Evolutionary conservation across 176 grass and related monocot species (phyloP).

Genomic region (Bromus sterilis): DNA sequence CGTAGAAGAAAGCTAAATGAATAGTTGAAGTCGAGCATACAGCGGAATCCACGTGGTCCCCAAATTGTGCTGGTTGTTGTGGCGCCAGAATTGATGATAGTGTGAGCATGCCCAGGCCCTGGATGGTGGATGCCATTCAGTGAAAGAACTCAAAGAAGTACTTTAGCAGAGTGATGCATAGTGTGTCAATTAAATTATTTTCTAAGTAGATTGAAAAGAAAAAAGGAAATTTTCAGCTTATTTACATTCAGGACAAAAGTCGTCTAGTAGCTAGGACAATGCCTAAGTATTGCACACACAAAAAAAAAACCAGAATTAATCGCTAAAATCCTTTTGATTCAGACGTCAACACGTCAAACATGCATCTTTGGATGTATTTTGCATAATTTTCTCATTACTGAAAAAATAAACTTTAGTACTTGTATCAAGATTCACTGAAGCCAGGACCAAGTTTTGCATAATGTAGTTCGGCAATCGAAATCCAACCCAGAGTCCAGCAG

Average conservation of each 20-base stretch:
- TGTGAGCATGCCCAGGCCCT: slow-evolving; percentile 53
- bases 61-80: slow-evolving; percentile 7
- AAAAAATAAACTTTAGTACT: background rate
- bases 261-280: background rate
- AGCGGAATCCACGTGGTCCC: background rate
- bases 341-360: background rate
- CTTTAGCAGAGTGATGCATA: background rate
- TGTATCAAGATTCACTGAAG: background rate
- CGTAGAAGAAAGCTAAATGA: slow-evolving; percentile 36
- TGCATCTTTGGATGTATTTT: background rate
- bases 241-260: background rate
- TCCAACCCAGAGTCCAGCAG: background rate
- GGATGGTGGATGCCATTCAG: background rate
- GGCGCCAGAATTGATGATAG: slow-evolving; percentile 26
- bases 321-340: background rate
- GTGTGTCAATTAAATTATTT: background rate
- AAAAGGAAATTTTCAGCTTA: background rate
- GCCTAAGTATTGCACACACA: background rate
- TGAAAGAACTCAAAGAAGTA: background rate
- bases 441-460: background rate
- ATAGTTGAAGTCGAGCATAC: background rate
- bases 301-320: background rate
- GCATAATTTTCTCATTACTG: background rate
- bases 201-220: background rate
- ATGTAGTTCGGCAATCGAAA: background rate